Evolutionary conservation across 192 early-diverging fungal genomes (phyloP), one percentile per base, ranked within the genome.

Genomic region (Radiomyces spectabilis): DNA sequence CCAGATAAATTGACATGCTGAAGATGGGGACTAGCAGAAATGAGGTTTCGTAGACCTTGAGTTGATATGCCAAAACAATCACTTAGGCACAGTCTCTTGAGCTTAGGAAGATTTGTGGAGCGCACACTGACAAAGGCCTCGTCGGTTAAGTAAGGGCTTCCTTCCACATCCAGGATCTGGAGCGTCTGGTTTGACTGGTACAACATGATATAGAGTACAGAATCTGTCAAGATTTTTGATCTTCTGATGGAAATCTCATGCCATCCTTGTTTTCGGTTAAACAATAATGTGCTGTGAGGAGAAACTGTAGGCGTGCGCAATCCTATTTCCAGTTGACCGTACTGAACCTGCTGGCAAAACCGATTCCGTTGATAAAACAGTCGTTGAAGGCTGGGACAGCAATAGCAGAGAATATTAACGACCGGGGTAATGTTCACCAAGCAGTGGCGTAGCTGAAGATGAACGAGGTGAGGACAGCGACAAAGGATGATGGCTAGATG

Each of bases 361-460:
- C 25, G 13, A 18, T 59, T 59, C 12, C 57, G 38, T 29, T 59
- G 47, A 27, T 51, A 59, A 12, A 43, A 13, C 22, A 59, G 27
- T 22, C 52, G 18, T n/a, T 27, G 22, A 7, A 61, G 41, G 18
- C 24, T 10, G 10, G 51, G 48, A 26, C 59, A 61, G 12, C 30
- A 26, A 16, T 22, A 24, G 1, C 22, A 21, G 22, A 52, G 26
- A 29, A 46, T 45, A 12, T 51, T 41, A 18, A 61, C 22, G 0
- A 61, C 51, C 3, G 48, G 57, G 24, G 43, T 51, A 19, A 61
- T 44, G 21, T 53, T 51, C 13, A 61, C 50, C 26, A 61, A 13
- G 25, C 49, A 46, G 27, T 38, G n/a, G 0, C 39, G 40, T 24
- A 61, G 2, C 1, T 5, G 6, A 5, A 61, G 18, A 0, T 25